phyloP scores from a whole-genome alignment of 345 rosid genomes.

The Raphanus sativus region DNA sequence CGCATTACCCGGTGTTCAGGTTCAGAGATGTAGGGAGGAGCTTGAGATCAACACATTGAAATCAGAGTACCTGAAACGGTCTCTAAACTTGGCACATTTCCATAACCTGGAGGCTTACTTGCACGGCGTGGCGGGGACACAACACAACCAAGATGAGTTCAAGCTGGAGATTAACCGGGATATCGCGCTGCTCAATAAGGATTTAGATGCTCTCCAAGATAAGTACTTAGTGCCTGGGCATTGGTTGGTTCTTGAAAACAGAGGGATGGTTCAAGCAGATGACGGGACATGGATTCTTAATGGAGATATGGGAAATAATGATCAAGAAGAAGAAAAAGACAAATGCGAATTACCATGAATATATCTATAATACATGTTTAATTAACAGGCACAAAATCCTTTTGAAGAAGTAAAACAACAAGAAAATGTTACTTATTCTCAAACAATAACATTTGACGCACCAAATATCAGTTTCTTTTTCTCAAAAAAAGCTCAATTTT shows the following conservation, averaged over 20 bases:
- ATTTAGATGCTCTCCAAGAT: conserved; percentile 37
- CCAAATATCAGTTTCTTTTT: not conserved
- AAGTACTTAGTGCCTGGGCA: conserved; percentile 35
- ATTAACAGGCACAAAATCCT: not conserved
- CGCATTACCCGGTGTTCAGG: conserved; percentile 17
- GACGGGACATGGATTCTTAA: conserved; percentile 45
- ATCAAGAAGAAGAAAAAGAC: not conserved
- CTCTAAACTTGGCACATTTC: not conserved
- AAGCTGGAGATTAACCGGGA: conserved; percentile 40
- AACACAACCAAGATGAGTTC: conserved; percentile 18
- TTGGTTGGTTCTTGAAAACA: conserved; percentile 45
- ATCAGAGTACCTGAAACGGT: conserved; percentile 41
- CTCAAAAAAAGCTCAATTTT: no score
- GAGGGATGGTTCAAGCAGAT: conserved; percentile 42
- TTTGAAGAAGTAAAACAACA: not conserved
- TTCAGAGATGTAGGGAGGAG: conserved; percentile 42
- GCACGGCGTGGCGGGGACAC: conserved; percentile 47
- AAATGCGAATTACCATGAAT: not conserved
- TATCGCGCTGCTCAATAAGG: conserved; percentile 37
- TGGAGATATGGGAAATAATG: not conserved
- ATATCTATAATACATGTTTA: not conserved
- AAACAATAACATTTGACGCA: not conserved
- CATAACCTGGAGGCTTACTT: conserved; percentile 45
- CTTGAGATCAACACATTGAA: conserved; percentile 42
- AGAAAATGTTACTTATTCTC: not conserved